Evolutionary conservation across 2,329 filamentous ascomycete species (phyloP).

Genomic region (Penicillium thymicola): DNA sequence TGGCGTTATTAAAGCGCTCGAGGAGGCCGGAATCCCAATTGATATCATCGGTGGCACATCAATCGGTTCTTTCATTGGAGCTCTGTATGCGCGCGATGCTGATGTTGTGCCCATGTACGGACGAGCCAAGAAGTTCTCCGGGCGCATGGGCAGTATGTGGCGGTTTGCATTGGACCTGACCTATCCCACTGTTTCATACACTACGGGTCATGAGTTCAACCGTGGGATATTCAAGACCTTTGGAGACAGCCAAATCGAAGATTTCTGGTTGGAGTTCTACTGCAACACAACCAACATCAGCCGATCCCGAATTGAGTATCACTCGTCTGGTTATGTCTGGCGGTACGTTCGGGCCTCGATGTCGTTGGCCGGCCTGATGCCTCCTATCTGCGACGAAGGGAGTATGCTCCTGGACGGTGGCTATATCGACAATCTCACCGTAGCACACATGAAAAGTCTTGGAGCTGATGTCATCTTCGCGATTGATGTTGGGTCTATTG

Average conservation of each 20-base stretch:
- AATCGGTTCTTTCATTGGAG: constrained; percentile 93
- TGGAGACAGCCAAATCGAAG: constrained; percentile 93
- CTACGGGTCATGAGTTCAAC: constrained; percentile 98
- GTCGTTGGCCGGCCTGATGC: constrained; percentile 88
- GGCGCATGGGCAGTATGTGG: constrained; percentile 99
- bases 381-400: constrained; percentile 92
- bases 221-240: constrained; percentile 98
- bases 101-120: constrained; percentile 97
- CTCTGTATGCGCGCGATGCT: constrained; percentile 90
- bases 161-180: constrained; percentile 95
- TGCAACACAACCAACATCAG: constrained; percentile 99
- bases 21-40: constrained; percentile 94
- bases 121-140: constrained; percentile 92
- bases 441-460: constrained; percentile 93
- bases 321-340: constrained; percentile 97
- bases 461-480: constrained; percentile 94
- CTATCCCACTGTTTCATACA: constrained; percentile 94
- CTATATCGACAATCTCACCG: constrained; percentile 95
- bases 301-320: constrained; percentile 85
- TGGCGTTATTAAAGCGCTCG: constrained; percentile 88
- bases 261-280: constrained; percentile 98
- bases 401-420: constrained; percentile 95
- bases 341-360: constrained; percentile 94
- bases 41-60: constrained; percentile 95
- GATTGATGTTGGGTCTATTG: constrained; percentile 86